A percentile compares a stretch with the other conserved stretches of the same genome.
phyloP scores from a whole-genome alignment of 2,329 filamentous ascomycete genomes.

The Pseudocercospora fijiensis region DNA sequence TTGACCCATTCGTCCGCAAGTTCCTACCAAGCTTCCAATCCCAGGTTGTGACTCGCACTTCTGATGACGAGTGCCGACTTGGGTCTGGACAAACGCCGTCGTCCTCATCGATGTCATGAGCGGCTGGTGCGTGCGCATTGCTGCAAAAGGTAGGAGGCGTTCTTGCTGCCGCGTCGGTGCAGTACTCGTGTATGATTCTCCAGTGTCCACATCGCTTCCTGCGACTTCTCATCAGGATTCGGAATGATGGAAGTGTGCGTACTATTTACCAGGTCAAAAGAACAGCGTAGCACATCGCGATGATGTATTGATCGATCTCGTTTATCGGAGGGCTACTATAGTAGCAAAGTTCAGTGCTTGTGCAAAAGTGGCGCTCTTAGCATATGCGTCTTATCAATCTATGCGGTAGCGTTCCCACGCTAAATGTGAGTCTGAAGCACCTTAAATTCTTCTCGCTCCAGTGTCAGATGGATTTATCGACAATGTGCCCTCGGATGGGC shows the following conservation, averaged over 20 bases:
- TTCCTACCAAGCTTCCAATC: background rate
- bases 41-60: background rate
- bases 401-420: background rate
- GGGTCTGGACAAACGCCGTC: slow-evolving; percentile 7
- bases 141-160: background rate
- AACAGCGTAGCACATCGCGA: slow-evolving; percentile 5
- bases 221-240: background rate
- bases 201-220: slow-evolving; percentile 6
- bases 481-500: background rate
- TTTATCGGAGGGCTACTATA: background rate
- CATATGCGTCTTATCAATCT: background rate
- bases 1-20: background rate
- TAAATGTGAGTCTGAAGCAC: background rate
- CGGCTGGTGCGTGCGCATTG: slow-evolving; percentile 1
- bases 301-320: background rate
- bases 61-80: background rate
- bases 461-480: background rate
- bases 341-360: slow-evolving; percentile 4
- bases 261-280: background rate
- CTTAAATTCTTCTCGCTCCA: background rate
- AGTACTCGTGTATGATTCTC: slow-evolving; percentile 5
- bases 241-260: background rate
- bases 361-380: background rate
- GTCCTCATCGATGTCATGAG: slow-evolving; percentile 1
- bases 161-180: background rate